phyloP scores from a whole-genome alignment of 140 eudicot genomes.

The Ambrosia hybrid region DNA sequence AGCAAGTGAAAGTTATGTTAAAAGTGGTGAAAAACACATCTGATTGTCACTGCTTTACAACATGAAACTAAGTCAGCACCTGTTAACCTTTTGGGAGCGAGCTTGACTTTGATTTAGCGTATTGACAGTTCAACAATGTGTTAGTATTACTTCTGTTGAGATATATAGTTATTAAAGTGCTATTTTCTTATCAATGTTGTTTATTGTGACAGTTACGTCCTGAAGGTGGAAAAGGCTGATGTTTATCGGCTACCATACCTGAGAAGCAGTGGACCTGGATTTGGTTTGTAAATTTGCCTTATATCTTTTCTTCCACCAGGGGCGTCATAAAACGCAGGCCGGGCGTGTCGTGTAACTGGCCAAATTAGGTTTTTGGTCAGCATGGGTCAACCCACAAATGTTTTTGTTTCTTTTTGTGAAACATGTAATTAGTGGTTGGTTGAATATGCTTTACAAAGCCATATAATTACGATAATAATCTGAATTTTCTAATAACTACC shows the following conservation, averaged over 20 bases:
- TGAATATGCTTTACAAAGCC: neutral
- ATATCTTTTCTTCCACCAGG: neutral
- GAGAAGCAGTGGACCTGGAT: slow-evolving; percentile 95
- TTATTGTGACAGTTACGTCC: slow-evolving; percentile 60
- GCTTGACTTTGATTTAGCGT: neutral
- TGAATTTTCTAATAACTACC: neutral
- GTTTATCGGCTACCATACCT: slow-evolving; percentile 94
- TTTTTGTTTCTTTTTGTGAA: neutral
- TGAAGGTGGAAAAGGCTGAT: slow-evolving; percentile 98
- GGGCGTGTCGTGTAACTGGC: neutral
- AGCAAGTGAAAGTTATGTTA: no score
- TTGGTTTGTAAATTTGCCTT: slow-evolving; percentile 60
- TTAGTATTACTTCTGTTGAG: neutral
- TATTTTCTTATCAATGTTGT: slow-evolving; percentile 24
- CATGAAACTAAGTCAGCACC: slow-evolving; percentile 44
- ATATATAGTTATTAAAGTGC: slow-evolving; percentile 13
- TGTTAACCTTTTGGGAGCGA: no score
- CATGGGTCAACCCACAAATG: neutral
- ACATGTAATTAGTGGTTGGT: neutral
- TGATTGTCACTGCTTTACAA: no score
- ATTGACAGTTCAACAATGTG: neutral
- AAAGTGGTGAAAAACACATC: no score
- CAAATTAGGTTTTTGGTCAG: neutral
- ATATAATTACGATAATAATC: neutral
- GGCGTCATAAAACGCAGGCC: neutral